Evolutionary conservation across 306 rosid species (phyloP), one percentile per base, ranked within the genome.

Genomic region (Abrus precatorius): DNA sequence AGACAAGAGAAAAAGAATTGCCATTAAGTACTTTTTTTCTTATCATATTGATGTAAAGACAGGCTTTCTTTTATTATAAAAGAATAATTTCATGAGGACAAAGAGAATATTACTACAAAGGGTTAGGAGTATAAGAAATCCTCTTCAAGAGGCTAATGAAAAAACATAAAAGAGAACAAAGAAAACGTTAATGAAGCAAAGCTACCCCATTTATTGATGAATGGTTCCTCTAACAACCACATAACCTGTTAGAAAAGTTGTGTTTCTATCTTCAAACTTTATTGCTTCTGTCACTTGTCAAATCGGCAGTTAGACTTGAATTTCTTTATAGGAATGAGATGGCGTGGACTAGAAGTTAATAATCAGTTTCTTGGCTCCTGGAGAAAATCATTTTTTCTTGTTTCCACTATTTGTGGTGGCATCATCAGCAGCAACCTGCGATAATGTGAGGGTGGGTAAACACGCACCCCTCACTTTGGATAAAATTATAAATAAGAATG

Each of bases 151-250:
- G 57, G 11, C 10, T 47, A 32, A 70, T 8, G 61, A 70, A 34
- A 9, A 68, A 45, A 44, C 14, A 6, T 0, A 11, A 40, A 53
- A 55, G 61, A 41, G 48, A 27, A 9, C 12, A 36, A 49, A 36
- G 50, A 6, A 11, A 62, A 56, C 27, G 55, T 47, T 77, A 57
- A 38, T 60, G 65, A 28, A 75, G 71, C 76, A 65, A 43, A 73
- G 73, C 48, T 9, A 72, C 43, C 29, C 27, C 29, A n/a, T 57
- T 45, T 7, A 20, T 33, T 64, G 50, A 60, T 45, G 44, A 73
- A 47, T 27, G 27, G 43, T 54, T 73, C 36, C 44, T 53, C 61
- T 10, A 9, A 43, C 54, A 14, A 5, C 52, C 60, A 40, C 7
- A 29, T 28, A 9, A 29, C 67, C 27, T 62, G 57, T 48, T 55